Evolutionary conservation across 306 rosid genomes (phyloP), one percentile per base, ranked within the genome.

Genomic region (Fragaria nilgerrensis): DNA sequence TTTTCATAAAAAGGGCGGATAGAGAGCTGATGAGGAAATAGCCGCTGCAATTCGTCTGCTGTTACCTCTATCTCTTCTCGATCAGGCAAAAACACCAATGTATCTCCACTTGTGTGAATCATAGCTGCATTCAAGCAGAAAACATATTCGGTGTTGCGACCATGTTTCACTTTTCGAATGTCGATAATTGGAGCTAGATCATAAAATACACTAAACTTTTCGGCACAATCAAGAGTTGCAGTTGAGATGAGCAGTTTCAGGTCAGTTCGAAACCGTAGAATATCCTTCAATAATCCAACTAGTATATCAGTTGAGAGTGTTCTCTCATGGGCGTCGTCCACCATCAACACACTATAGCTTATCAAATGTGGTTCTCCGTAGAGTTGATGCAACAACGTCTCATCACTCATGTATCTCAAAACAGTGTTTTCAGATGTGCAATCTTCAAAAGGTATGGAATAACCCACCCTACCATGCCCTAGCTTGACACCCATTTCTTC

Each of bases 261-360:
- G 2, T 49, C 1, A 8, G n/a, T 15, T 17, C 55, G 16, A 49
- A 3, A 15, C 17, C 2, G 91, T 67, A 94, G 15, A 78, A 94
- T 94, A 83, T 94, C 96, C 96, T 90, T 91, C 49, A 94, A 96
- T 63, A 91, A 82, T 59, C 90, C 96, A 84, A 94, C 85, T 77
- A 94, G 84, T 62, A 94, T 89, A 84, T 94, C 97, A 69, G 98
- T 94, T 76, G 98, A 94, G 76, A 94, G 92, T 66, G 97, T 91
- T 75, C 98, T 91, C 87, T 90, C 97, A 68, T 94, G 96, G 81
- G 97, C 94, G 89, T 91, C 97, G 78, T 91, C 98, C 89, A 94
- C 96, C 97, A 94, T 94, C 82, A 90, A 89, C 80, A 91, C 97
- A 87, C 97, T 90, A 68, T 94, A 94, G 84, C 94, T 80, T 53